Conservation (phyloP, 2,329 filamentous ascomycete species). For the Lecanicillium sp. region DNA sequence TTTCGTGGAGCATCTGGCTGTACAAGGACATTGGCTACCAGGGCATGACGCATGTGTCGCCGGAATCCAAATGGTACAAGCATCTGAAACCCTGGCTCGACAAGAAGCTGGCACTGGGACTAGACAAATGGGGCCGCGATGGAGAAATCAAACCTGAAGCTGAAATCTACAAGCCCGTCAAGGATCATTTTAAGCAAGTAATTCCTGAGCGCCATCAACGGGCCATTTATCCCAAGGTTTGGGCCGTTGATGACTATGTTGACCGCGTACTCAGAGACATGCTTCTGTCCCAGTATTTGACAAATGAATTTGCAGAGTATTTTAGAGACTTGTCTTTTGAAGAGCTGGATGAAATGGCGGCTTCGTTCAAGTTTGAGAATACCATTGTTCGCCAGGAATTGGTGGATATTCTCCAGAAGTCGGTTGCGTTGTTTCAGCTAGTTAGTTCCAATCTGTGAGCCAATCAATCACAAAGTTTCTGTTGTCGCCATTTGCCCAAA, state of each 20-base stretch:
- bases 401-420: neutral
- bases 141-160: constrained; percentile 8
- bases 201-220: neutral
- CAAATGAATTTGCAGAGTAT: neutral
- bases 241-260: constrained; percentile 19
- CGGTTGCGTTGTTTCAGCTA: neutral
- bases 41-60: constrained; percentile 43
- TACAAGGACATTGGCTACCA: constrained; percentile 51
- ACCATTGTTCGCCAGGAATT: neutral
- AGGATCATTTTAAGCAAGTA: neutral
- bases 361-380: constrained; percentile 1
- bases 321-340: constrained; percentile 1
- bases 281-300: neutral
- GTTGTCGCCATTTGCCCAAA: too few species aligned
- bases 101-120: constrained; percentile 40
- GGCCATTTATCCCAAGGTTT: constrained; percentile 6
- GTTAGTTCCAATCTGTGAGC: too few species aligned
- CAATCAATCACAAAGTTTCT: too few species aligned
- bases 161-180: neutral
- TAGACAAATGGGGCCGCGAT: constrained; percentile 42
- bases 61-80: constrained; percentile 36
- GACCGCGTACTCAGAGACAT: constrained; percentile 20
- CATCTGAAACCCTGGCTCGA: constrained; percentile 38
- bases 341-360: neutral
- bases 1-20: constrained; percentile 51